phyloP scores from a whole-genome alignment of 352 stramenopile genomes.

The Phytophthora lateralis region DNA sequence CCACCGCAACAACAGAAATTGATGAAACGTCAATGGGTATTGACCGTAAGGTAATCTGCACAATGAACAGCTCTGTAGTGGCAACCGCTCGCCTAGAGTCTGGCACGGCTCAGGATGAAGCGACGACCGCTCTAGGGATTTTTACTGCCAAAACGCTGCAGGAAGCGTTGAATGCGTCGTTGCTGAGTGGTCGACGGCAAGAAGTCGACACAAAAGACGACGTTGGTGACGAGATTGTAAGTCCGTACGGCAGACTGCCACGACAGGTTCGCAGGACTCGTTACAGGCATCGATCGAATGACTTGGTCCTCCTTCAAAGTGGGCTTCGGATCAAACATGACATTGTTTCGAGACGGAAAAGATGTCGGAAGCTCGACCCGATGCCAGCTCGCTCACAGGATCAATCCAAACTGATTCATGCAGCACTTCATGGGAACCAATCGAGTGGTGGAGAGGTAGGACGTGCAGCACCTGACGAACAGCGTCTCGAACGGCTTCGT shows the following conservation, averaged over 20 bases:
- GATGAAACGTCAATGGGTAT: neutral
- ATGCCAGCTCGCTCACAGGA: slow-evolving; percentile 7
- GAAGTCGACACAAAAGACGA: neutral
- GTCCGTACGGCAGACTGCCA: slow-evolving; percentile 26
- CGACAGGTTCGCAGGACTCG: slow-evolving; percentile 8
- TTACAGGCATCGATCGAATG: neutral
- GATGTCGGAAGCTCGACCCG: slow-evolving; percentile 23
- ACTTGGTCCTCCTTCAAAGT: neutral
- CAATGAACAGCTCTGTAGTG: slow-evolving; percentile 15
- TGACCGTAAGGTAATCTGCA: neutral
- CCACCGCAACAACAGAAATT: neutral
- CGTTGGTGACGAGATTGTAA: slow-evolving; percentile 9
- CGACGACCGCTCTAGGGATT: slow-evolving; percentile 15
- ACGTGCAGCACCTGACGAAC: slow-evolving; percentile 3
- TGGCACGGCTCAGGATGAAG: neutral
- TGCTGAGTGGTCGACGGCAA: slow-evolving; percentile 10
- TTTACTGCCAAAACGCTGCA: slow-evolving; percentile 38
- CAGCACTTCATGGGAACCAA: slow-evolving; percentile 13
- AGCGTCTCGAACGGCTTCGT: slow-evolving; percentile 17
- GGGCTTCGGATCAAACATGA: slow-evolving; percentile 3
- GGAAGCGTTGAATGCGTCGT: neutral
- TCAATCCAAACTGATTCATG: neutral
- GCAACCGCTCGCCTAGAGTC: slow-evolving; percentile 7
- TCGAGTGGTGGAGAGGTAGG: neutral
- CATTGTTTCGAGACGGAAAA: slow-evolving; percentile 7